Base-by-base conservation (phyloP, 2,329 filamentous ascomycete species). In the Colletotrichum melonis region DNA sequence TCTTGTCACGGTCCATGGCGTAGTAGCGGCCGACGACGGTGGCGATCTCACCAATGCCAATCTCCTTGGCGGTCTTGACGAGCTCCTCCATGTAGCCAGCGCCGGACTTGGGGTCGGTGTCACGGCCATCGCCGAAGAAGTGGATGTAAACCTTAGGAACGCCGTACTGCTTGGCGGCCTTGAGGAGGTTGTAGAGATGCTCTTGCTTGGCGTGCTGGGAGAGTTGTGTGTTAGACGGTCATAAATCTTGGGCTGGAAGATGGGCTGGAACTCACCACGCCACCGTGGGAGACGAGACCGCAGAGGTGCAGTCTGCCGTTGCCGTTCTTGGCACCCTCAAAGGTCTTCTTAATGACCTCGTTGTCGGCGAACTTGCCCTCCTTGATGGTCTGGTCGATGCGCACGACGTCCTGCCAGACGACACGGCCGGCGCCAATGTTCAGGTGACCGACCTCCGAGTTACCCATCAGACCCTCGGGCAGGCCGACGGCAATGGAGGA, bases 1-100 rank as follows among this genome's bases (percentile, higher is more conserved):
- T 92, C 94, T 98, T 98, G 84, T 99, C 97, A 78, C 97, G 95
- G 88, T 99, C 97, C 97, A 99, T 99, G 85, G 95, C 95, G 84
- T 94, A 99, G 92, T 98, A 99, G 78, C 96, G 92, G 74, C 97
- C 97, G 74, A 98, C 96, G 60, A 98, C 90, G 49, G 97, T 98
- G 38, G 94, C 96, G 76, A 99, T 90, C 84, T 98, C 90, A 77
- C 96, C 97, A 76, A 93, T 85, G 57, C 95, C 95, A 77, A 97
- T 90, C 83, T 98, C 94, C 85, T 97, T 92, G 76, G 90, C 91
- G 78, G 92, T 93, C 72, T 93, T 91, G 74, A 98, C 84, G 46
- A 99, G 89, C 82, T 95, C 91, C 85, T 98, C 88, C 91, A 99
- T 92, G 85, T 98, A 98, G 62, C 89, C 93, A 59, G 91, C 92